A percentile compares a stretch with the other conserved stretches of the same genome.
phyloP scores from a whole-genome alignment of 257 asterid species.

The Solanum verrucosum region DNA sequence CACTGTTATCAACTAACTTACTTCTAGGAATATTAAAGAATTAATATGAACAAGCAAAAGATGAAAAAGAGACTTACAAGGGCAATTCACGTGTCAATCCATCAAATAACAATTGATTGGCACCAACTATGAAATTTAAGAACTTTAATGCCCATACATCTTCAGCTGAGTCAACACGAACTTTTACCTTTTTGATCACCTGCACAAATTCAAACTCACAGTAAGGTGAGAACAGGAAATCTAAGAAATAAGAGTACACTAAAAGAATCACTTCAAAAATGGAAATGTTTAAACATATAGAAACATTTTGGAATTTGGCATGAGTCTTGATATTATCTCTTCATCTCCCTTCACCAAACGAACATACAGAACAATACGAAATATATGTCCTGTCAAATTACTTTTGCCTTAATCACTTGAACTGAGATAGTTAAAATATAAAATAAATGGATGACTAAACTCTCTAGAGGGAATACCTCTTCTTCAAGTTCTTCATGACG shows the following conservation, averaged over 20 bases:
- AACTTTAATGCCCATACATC: conserved; percentile 79
- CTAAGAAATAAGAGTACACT: neutral
- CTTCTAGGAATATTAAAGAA: neutral
- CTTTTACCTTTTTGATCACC: conserved; percentile 60
- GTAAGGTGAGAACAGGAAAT: neutral
- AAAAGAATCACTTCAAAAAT: neutral
- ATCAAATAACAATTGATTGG: conserved; percentile 64
- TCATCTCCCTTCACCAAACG: neutral
- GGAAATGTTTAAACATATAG: neutral
- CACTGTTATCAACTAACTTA: neutral
- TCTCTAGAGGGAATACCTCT: conserved; percentile 42
- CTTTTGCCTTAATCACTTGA: neutral
- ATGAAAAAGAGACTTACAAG: conserved; percentile 41
- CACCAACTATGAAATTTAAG: conserved; percentile 61
- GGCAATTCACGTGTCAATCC: conserved; percentile 94
- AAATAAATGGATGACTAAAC: neutral
- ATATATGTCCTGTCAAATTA: neutral
- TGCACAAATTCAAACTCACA: conserved; percentile 19
- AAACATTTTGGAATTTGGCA: neutral
- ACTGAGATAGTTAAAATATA: neutral
- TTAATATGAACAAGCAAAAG: neutral
- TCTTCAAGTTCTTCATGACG: conserved; percentile 75
- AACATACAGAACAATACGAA: neutral
- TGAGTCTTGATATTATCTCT: neutral
- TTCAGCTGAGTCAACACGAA: conserved; percentile 43